Base-by-base conservation (phyloP, 768 basidiomycete species). In the Infundibulicybe gibba region DNA sequence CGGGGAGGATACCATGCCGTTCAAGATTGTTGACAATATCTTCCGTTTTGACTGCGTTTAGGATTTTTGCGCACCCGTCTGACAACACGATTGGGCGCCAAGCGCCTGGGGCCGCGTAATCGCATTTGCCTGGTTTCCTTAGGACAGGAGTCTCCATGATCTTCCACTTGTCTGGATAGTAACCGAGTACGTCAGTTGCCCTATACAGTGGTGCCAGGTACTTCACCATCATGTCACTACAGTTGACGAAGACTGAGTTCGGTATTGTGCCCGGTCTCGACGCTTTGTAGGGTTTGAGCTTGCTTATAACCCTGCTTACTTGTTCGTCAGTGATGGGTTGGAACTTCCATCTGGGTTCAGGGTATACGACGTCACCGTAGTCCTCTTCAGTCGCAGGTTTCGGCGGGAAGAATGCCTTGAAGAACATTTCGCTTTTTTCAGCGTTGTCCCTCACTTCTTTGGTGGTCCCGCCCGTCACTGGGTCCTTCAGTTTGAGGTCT, bases 81-180 rank as follows among this genome's bases (percentile, higher is more conserved):
- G 71, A 54, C 0, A 75, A 64, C 0, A 61, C 63, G 2, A 77
- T 71, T 0, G 65, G 70, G 6, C 66, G 52, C 49, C 61, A 67
- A 2, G 67, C 61, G 15, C 61, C 63, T 3, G 69, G 60, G 0
- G 54, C 47, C 3, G 57, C 41, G 55, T 72, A 74, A 50, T 62
- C 59, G 0, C 54, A 46, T 48, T 65, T 63, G 3, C 68, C 67
- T 9, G 71, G 70, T 50, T 74, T 74, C 3, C 57, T 41, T 0
- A 72, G 49, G 0, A 68, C 65, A 0, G 67, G 44, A 0, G 67
- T 68, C 1, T 25, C 50, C 0, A 54, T 63, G 0, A 32, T n/a
- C 30, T 52, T 54, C 65, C 67, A 71, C 10, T 33, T 25, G 0
- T 56, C 44, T 0, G 64, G 68, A 47, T 66, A 64, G 39, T 49